Conservation (phyloP, 495 filamentous ascomycete genomes). For the Aeminium ludgeri region DNA sequence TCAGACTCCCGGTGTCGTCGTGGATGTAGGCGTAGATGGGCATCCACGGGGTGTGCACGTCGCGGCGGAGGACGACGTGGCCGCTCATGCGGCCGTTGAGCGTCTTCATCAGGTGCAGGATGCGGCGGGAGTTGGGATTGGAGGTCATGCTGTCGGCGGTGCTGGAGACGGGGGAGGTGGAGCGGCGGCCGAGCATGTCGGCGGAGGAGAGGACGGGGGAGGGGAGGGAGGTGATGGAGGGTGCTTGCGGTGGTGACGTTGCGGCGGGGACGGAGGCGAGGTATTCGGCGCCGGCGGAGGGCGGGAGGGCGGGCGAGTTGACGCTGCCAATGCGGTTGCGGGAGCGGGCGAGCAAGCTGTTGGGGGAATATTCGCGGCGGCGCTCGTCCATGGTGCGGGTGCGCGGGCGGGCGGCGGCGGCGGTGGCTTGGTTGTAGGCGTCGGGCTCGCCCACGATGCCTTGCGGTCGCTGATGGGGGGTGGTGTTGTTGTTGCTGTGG, state of each 20-base stretch:
- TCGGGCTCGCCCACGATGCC: not conserved
- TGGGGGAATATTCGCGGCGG: constrained; percentile 20
- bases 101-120: constrained; percentile 50
- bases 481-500: not conserved
- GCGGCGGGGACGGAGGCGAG: constrained; percentile 12
- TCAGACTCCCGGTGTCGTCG: constrained; percentile 44
- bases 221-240: constrained; percentile 6
- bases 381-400: constrained; percentile 27
- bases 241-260: constrained; percentile 11
- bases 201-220: constrained; percentile 4
- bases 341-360: constrained; percentile 17
- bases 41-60: constrained; percentile 38
- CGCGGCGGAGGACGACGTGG: constrained; percentile 45
- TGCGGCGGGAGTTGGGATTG: constrained; percentile 41
- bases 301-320: constrained; percentile 6
- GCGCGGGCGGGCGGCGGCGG: constrained; percentile 18
- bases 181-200: constrained; percentile 2
- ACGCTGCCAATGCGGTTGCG: constrained; percentile 27
- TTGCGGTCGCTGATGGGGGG: not conserved
- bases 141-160: constrained; percentile 23
- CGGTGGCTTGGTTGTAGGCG: not conserved
- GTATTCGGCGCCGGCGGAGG: constrained; percentile 11
- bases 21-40: constrained; percentile 49
- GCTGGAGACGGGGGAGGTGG: constrained; percentile 12
- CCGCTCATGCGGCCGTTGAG: constrained; percentile 56